Evolutionary conservation across 345 rosid species (phyloP).

Genomic region (Melastoma malabathricum): DNA sequence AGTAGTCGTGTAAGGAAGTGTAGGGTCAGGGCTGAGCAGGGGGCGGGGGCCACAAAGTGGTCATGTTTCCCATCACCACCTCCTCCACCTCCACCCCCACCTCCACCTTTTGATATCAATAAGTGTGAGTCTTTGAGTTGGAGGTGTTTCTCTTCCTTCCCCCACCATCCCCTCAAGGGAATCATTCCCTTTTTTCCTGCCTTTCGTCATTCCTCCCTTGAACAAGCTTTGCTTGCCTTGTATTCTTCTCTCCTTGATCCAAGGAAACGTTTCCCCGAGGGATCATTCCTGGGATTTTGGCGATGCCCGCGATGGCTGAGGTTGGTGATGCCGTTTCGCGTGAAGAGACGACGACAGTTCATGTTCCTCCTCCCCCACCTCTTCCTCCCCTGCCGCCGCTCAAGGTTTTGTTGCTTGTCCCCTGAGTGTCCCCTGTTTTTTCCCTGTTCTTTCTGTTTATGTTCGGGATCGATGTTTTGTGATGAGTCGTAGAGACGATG

Average conservation of each 20-base stretch:
- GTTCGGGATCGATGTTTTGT: too few relatives aligned
- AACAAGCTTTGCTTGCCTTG: too few relatives aligned
- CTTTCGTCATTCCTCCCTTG: background rate
- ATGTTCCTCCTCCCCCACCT: background rate
- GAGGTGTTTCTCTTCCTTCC: background rate
- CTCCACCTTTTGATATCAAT: slow-evolving; percentile 5
- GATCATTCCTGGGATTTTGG: too few relatives aligned
- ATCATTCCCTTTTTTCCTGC: background rate
- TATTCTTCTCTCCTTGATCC: too few relatives aligned
- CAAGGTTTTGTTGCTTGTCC: too few relatives aligned
- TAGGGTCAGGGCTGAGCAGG: too few relatives aligned
- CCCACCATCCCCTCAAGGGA: background rate
- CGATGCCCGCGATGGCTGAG: background rate
- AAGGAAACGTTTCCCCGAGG: too few relatives aligned
- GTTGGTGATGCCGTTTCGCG: background rate
- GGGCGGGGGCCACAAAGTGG: too few relatives aligned
- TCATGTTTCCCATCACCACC: background rate
- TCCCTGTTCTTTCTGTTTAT: background rate
- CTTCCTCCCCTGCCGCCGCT: background rate
- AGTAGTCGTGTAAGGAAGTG: too few relatives aligned
- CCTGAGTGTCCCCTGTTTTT: background rate
- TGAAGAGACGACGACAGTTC: background rate
- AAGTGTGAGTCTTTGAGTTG: background rate
- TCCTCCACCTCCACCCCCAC: too few relatives aligned
- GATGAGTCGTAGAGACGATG: too few relatives aligned